Percentiles rank a stretch among this genome's conserved stretches.
Evolutionary conservation across 1,139 yeast genomes (phyloP).

Genomic region (Hyphopichia khmerensis): DNA sequence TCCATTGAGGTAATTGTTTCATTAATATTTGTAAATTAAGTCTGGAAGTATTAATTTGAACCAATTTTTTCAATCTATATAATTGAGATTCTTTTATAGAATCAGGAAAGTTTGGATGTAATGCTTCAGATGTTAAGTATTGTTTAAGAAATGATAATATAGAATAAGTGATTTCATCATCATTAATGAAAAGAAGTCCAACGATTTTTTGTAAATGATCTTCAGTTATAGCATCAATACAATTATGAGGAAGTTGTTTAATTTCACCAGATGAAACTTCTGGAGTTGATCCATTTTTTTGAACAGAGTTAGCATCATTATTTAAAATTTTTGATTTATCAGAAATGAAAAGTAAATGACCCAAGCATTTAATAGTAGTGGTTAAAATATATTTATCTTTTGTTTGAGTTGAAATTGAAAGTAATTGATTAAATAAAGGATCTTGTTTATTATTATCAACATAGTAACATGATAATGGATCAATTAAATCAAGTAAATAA

Average conservation of each 20-base stretch:
- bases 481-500: slow-evolving; percentile 77
- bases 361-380: slow-evolving; percentile 44
- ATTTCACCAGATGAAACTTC: slow-evolving; percentile 28
- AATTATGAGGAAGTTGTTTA: slow-evolving; percentile 31
- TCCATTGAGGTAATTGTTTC: slow-evolving; percentile 60
- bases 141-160: slow-evolving; percentile 39
- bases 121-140: slow-evolving; percentile 40
- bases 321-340: background rate
- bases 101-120: slow-evolving; percentile 29
- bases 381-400: slow-evolving; percentile 55
- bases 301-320: slow-evolving; percentile 14
- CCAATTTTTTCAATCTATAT: slow-evolving; percentile 30
- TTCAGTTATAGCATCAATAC: slow-evolving; percentile 40
- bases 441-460: slow-evolving; percentile 71
- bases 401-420: slow-evolving; percentile 43
- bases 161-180: slow-evolving; percentile 32
- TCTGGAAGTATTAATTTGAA: slow-evolving; percentile 27
- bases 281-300: slow-evolving; percentile 26
- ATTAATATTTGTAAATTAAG: slow-evolving; percentile 49
- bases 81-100: slow-evolving; percentile 34
- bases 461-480: slow-evolving; percentile 79
- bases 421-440: slow-evolving; percentile 53
- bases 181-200: slow-evolving; percentile 34
- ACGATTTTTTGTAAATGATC: slow-evolving; percentile 32
- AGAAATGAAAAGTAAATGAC: slow-evolving; percentile 34